Evolutionary conservation across 73 alveolate genomes (phyloP).

Genomic region (Effrenium voratum): DNA sequence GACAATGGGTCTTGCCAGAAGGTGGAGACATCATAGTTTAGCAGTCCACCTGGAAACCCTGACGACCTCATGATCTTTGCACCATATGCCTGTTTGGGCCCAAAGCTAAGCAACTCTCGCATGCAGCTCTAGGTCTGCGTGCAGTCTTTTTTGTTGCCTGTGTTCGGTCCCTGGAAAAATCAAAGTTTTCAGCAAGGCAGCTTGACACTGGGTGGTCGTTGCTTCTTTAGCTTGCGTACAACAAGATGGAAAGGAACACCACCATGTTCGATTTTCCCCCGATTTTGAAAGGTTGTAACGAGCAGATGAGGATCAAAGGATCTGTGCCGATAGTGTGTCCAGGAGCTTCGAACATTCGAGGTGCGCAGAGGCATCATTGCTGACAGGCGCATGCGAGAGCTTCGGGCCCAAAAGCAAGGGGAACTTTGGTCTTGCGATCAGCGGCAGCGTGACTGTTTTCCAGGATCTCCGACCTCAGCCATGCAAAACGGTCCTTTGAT

Average conservation of each 20-base stretch:
- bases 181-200: background rate
- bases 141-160: background rate
- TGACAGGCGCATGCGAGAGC: slow-evolving; percentile 42
- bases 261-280: background rate
- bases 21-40: no score
- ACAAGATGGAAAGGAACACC: background rate
- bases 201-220: no score
- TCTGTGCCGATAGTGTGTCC: background rate
- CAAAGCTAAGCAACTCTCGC: no score
- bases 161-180: background rate
- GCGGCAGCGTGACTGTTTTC: no score
- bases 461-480: no score
- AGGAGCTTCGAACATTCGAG: slow-evolving; percentile 87
- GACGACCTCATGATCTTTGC: no score
- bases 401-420: no score
- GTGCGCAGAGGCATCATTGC: slow-evolving; percentile 62
- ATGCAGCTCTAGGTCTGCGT: no score
- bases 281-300: background rate
- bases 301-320: background rate
- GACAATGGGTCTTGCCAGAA: no score
- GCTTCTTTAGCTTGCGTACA: background rate
- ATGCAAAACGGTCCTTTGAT: background rate
- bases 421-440: no score
- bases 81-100: no score
- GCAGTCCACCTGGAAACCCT: no score